Evolutionary conservation across 1,284 basidiomycete genomes (phyloP).

Genomic region (Ganoderma resinaceum): DNA sequence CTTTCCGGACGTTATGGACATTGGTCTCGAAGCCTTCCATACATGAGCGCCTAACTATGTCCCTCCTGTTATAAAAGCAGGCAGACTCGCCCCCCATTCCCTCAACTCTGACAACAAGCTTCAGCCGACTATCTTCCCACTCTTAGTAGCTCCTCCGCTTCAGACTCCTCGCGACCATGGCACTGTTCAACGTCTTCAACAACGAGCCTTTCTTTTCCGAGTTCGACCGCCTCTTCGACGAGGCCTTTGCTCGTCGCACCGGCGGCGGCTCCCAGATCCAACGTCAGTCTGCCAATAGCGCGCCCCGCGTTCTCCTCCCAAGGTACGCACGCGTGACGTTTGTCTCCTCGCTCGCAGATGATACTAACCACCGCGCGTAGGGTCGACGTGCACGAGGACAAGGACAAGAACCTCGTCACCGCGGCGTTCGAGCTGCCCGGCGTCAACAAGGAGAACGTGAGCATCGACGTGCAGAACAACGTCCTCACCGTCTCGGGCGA

Average conservation of each 20-base stretch:
- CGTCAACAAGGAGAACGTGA: slow-evolving; percentile 49
- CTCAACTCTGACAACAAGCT: not conserved
- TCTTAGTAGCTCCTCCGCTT: not conserved
- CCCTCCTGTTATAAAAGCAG: not conserved
- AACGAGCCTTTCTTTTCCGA: slow-evolving; percentile 55
- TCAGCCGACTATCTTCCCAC: not conserved
- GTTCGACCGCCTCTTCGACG: slow-evolving; percentile 57
- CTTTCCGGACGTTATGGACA: not conserved
- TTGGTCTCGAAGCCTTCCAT: not conserved
- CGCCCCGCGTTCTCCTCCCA: slow-evolving; percentile 26
- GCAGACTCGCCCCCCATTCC: not conserved
- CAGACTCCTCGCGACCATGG: not conserved
- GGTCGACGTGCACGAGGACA: slow-evolving; percentile 56
- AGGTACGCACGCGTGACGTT: slow-evolving; percentile 13
- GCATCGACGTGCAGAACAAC: slow-evolving; percentile 49
- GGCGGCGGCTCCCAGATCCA: slow-evolving; percentile 22
- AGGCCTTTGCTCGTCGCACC: slow-evolving; percentile 44
- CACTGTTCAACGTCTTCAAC: slow-evolving; percentile 28
- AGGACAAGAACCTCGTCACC: slow-evolving; percentile 48
- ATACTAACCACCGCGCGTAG: slow-evolving; percentile 34
- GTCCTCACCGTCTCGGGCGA: slow-evolving; percentile 56
- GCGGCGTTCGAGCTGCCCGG: slow-evolving; percentile 59
- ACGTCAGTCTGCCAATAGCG: slow-evolving; percentile 15
- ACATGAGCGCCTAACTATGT: not conserved
- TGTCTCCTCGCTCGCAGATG: too few species aligned